Base-by-base conservation (phyloP, 345 rosid genomes). In the Pelargonium nanum region DNA sequence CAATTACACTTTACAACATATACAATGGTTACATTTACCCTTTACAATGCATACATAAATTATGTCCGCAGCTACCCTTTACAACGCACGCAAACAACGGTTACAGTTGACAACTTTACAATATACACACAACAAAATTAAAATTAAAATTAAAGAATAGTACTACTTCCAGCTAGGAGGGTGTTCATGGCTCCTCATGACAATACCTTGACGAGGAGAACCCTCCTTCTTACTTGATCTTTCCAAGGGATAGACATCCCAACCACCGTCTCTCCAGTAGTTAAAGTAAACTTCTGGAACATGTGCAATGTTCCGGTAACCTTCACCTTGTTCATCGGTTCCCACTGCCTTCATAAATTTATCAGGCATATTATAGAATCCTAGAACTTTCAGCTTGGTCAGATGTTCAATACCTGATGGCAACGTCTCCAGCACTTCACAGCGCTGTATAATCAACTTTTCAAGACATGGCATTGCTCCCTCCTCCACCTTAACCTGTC, bases 391-490 rank as follows among this genome's bases (percentile, higher is more conserved):
- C 24, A 77, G 63, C 24, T 48, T 62, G 12, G 22, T 21, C 34
- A 73, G 70, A 25, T 70, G n/a, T 40, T 74, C 65, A 12, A 70
- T 73, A 24, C 81, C 78, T 9, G 55, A 56, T 13, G 78, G 81
- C 22, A 77, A 65, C 13, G 60, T 67, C 50, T 61, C 59, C 70
- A 77, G 23, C 16, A 30, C 7, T 61, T 48, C 50, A 50, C 81
- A 73, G 6, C 68, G 67, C 40, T 51, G 69, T 16, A 77, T 64
- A 9, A 62, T 65, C 26, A 70, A 60, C 45, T 52, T 64, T 32
- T 70, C 70, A 7, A 77, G 66, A 20, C 40, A 15, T 2, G 72
- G 77, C 70, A 72, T 55, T 40, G 79, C 74, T 26, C 73, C 77
- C 1, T 55, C 5, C 23, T 66, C 59, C 20, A 74, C 26, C 20